phyloP scores from a whole-genome alignment of 2,329 filamentous ascomycete species.

The Juglanconis oblonga region DNA sequence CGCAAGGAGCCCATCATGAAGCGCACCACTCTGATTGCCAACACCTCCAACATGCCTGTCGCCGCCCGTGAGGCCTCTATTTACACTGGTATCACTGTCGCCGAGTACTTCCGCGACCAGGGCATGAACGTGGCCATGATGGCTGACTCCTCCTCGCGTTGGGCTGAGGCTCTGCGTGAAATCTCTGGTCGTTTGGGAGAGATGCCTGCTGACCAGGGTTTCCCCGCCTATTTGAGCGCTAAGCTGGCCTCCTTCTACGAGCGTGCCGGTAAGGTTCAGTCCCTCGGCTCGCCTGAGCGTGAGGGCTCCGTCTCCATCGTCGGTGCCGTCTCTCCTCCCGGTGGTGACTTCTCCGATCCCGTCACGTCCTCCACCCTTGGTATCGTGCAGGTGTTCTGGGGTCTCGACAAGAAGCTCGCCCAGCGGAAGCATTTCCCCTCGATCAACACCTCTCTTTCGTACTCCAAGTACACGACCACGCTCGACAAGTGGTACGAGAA shows the following conservation, averaged over 20 bases:
- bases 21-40: constrained; percentile 96
- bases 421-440: constrained; percentile 99
- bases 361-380: constrained; percentile 89
- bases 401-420: constrained; percentile 98
- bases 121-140: constrained; percentile 99
- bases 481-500: constrained; percentile 95
- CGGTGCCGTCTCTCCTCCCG: constrained; percentile 92
- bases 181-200: constrained; percentile 97
- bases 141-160: constrained; percentile 96
- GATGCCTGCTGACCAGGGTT: constrained; percentile 99
- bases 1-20: constrained; percentile 99
- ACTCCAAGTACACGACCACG: constrained; percentile 90
- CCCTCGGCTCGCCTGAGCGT: constrained; percentile 85
- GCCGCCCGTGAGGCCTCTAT: constrained; percentile 98
- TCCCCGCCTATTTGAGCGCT: constrained; percentile 93
- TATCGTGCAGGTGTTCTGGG: constrained; percentile 99
- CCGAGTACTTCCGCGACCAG: constrained; percentile 96
- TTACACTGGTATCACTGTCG: constrained; percentile 92
- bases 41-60: constrained; percentile 99
- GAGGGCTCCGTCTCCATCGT: constrained; percentile 95
- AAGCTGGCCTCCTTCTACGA: constrained; percentile 99
- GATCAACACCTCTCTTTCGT: constrained; percentile 91
- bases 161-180: constrained; percentile 98
- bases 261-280: constrained; percentile 82
- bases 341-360: constrained; percentile 98